Evolutionary conservation across 345 rosid species (phyloP), one percentile per base, ranked within the genome.

Genomic region (Nasturtium officinale): DNA sequence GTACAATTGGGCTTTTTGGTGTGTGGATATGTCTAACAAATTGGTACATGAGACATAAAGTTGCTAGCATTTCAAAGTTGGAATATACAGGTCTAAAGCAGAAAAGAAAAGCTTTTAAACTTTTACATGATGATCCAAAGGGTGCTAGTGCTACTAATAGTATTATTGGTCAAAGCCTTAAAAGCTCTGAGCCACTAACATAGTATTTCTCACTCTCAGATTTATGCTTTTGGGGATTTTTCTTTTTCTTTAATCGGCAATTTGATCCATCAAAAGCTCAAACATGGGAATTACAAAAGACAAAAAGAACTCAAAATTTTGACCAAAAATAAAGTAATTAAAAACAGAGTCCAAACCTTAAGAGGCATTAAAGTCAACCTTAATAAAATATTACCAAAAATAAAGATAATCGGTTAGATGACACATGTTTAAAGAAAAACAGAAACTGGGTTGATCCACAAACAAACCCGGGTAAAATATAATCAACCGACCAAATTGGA

Each of bases 61-160:
- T 40, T 40, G n/a, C 1, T 40, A 40, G 13, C 16, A 12, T 40
- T 40, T 5, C 16, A 40, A 28, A 47, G 5, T 50, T 28, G 0
- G 30, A 65, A 48, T 48, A 13, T 32, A 6, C 16, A 48, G 18
- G 29, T 65, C 46, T 48, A 33, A 65, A 65, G 3, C 30, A 65
- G 32, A 20, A 43, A 12, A 30, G 38, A 63, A 33, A 65, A 33
- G 10, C 3, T 33, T 30, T 33, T 1, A 20, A 21, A 8, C 20
- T 20, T 35, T 46, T 6, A 6, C 42, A 9, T 26, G 25, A 43
- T 16, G 67, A 28, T 45, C 53, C 25, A 11, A 26, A 3, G 29
- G 7, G n/a, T n/a, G n/a, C n/a, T n/a, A n/a, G n/a, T 52, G 26
- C 17, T 13, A 55, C 37, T 32, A 33, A 10, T 57, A 57, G n/a